phyloP scores from a whole-genome alignment of 352 stramenopile genomes.

The Phytophthora multivora region DNA sequence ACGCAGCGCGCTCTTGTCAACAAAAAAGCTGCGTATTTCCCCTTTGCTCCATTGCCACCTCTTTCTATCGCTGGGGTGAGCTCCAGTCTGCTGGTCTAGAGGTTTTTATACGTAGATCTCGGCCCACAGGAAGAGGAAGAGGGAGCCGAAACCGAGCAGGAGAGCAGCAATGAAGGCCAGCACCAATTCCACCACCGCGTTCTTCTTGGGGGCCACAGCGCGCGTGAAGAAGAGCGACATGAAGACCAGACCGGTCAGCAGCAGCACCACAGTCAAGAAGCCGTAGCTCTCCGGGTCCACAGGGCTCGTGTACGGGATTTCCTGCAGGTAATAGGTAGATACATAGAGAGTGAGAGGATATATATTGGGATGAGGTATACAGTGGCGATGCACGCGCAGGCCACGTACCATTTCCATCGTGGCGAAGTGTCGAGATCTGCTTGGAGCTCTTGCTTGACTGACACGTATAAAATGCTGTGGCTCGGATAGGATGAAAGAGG shows the following conservation, averaged over 20 bases:
- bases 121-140: constrained; percentile 89
- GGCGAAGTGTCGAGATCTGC: constrained; percentile 29
- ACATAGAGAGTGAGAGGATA: not conserved
- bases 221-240: constrained; percentile 87
- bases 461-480: constrained; percentile 28
- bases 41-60: not conserved
- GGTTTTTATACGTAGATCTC: constrained; percentile 84
- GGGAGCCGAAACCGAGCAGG: constrained; percentile 79
- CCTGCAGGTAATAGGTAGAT: constrained; percentile 35
- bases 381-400: not conserved
- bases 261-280: constrained; percentile 55
- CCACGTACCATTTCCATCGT: constrained; percentile 51
- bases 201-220: constrained; percentile 78
- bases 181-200: constrained; percentile 68
- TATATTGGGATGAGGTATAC: not conserved
- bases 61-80: constrained; percentile 25
- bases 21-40: constrained; percentile 22
- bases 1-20: not conserved
- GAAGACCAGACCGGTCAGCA: constrained; percentile 75
- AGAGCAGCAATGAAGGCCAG: constrained; percentile 70
- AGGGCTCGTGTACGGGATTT: constrained; percentile 84
- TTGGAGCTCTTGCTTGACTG: constrained; percentile 30
- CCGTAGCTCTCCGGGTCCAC: constrained; percentile 77
- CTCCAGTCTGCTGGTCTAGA: not conserved
- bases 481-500: constrained; percentile 5